Percentiles rank a stretch among this genome's conserved stretches.
These are phyloP conservation scores for Arachis stenosperma DNA, from an alignment of 306 rosid species.

Conservation along the genomic window DNA sequence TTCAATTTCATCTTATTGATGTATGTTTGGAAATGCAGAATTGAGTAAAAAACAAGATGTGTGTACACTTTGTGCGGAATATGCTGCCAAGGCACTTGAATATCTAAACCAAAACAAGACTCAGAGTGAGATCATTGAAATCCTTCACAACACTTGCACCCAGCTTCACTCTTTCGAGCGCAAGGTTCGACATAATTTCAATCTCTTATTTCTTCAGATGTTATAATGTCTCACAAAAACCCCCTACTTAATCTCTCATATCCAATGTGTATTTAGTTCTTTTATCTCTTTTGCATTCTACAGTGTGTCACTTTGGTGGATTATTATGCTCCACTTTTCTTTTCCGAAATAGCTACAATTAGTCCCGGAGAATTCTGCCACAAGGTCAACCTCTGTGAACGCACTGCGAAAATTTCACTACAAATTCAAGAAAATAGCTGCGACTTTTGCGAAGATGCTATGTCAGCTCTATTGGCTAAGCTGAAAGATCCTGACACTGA, in stretches of 20 bases:
- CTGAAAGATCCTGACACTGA: slow-evolving; percentile 77
- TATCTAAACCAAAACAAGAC: slow-evolving; percentile 72
- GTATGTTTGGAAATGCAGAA: slow-evolving; percentile 45
- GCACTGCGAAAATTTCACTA: slow-evolving; percentile 50
- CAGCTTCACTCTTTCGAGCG: slow-evolving; percentile 48
- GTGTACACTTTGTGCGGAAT: slow-evolving; percentile 81
- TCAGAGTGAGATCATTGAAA: slow-evolving; percentile 61
- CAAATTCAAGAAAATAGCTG: slow-evolving; percentile 69
- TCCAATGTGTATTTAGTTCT: slow-evolving; percentile 13
- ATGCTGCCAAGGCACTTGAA: slow-evolving; percentile 64
- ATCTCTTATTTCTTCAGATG: neutral
- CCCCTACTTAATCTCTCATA: neutral
- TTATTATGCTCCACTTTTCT: slow-evolving; percentile 80
- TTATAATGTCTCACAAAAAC: neutral
- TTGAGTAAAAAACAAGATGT: slow-evolving; percentile 46
- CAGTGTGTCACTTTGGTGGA: slow-evolving; percentile 85
- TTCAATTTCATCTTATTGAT: slow-evolving; percentile 12
- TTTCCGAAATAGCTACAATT: slow-evolving; percentile 59
- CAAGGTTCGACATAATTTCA: slow-evolving; percentile 50
- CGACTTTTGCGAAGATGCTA: slow-evolving; percentile 63
- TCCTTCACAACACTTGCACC: slow-evolving; percentile 57
- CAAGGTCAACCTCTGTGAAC: slow-evolving; percentile 67
- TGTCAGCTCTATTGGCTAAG: slow-evolving; percentile 64
- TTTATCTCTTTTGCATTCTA: slow-evolving; percentile 14
- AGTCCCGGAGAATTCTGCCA: slow-evolving; percentile 70